phyloP scores from a whole-genome alignment of 208 protist species.

The Leishmania amazonensis region DNA sequence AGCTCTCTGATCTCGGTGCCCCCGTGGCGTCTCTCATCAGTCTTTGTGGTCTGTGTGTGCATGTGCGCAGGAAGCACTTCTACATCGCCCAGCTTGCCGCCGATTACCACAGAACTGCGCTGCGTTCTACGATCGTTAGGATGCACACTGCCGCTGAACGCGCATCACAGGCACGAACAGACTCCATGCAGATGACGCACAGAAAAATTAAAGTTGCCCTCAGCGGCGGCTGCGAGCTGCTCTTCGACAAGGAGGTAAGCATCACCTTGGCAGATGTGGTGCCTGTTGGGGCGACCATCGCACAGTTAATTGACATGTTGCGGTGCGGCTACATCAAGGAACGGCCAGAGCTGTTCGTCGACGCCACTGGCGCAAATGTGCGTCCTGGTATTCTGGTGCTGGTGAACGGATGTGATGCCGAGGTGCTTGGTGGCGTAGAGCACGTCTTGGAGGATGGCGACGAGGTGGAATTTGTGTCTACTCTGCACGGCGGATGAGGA shows the following conservation, averaged over 20 bases:
- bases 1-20: too few relatives aligned
- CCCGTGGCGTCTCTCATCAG: neutral
- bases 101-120: neutral
- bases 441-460: constrained; percentile 88
- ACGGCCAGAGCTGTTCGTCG: constrained; percentile 76
- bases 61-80: neutral
- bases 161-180: too few relatives aligned
- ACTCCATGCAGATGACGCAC: neutral
- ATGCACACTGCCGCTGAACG: neutral
- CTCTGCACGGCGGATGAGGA: constrained; percentile 92
- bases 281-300: constrained; percentile 42
- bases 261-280: constrained; percentile 42
- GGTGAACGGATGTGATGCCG: constrained; percentile 93
- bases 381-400: constrained; percentile 94
- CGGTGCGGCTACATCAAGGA: constrained; percentile 61
- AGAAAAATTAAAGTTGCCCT: constrained; percentile 54
- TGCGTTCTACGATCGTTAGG: neutral
- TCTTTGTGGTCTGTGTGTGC: neutral
- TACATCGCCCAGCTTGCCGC: neutral
- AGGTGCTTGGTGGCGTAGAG: constrained; percentile 86
- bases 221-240: constrained; percentile 81
- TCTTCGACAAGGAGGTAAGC: constrained; percentile 64
- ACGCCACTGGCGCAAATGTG: constrained; percentile 54
- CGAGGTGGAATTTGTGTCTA: constrained; percentile 93
- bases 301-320: constrained; percentile 60